These are phyloP conservation scores for Cutaneotrichosporon curvatum DNA, from an alignment of 1,284 basidiomycete species.

Conservation along the genomic window DNA sequence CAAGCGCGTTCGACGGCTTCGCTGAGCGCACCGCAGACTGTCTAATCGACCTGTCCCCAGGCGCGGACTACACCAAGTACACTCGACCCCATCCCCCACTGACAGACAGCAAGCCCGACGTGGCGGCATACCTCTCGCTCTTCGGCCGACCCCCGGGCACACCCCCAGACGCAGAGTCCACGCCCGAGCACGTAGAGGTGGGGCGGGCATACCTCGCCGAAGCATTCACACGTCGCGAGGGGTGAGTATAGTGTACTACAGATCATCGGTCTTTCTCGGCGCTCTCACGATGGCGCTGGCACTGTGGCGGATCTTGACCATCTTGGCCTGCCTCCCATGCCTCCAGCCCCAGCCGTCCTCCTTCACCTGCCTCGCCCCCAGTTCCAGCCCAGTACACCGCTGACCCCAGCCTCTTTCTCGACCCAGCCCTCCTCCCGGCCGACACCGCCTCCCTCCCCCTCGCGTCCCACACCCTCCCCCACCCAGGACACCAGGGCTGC, in stretches of 20 bases:
- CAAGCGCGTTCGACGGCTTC: conserved; percentile 3
- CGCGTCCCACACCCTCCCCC: not conserved
- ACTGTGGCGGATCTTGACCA: too few species aligned
- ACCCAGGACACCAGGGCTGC: conserved; percentile 1
- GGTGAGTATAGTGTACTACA: conserved; percentile 1
- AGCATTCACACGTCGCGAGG: conserved; percentile 7
- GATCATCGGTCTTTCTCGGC: too few species aligned
- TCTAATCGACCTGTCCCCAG: conserved; percentile 3
- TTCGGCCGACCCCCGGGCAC: conserved; percentile 1
- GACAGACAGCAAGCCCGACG: conserved; percentile 4
- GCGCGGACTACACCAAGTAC: not conserved
- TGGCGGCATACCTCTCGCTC: conserved; percentile 4
- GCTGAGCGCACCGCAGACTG: not conserved
- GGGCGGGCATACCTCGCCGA: conserved; percentile 2
- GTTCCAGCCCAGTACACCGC: not conserved
- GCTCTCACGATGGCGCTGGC: too few species aligned
- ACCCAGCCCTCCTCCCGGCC: conserved; percentile 1
- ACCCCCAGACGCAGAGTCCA: not conserved
- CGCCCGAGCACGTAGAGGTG: not conserved
- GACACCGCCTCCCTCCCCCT: not conserved
- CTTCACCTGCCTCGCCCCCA: too few species aligned
- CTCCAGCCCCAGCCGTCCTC: too few species aligned
- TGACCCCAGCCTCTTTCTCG: conserved; percentile 1
- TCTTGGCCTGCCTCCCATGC: too few species aligned
- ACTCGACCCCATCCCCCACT: not conserved